Percentiles rank a stretch among this genome's conserved stretches.
Conservation (phyloP, 495 filamentous ascomycete species). For the Lophiostoma macrostomum region DNA sequence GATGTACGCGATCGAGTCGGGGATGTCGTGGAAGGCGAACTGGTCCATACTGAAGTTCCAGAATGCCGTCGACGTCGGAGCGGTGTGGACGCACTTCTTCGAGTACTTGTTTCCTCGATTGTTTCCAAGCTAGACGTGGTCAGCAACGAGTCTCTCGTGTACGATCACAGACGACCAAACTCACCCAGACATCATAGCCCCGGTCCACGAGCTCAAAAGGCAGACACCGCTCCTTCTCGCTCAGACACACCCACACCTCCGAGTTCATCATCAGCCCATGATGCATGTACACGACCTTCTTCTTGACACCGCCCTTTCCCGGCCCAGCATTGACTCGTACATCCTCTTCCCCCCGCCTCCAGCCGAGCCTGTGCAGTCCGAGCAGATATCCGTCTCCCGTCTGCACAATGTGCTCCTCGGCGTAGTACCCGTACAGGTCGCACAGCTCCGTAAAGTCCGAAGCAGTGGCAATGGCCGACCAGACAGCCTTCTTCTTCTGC, state of each 20-base stretch:
- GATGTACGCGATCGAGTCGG: conserved; percentile 88
- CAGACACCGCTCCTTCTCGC: conserved; percentile 78
- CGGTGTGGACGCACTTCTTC: conserved; percentile 76
- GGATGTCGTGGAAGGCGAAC: conserved; percentile 97
- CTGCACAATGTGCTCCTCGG: conserved; percentile 94
- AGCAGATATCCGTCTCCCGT: conserved; percentile 92
- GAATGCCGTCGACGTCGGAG: conserved; percentile 73
- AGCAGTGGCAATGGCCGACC: conserved; percentile 56
- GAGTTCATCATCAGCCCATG: conserved; percentile 98
- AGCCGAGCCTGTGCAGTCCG: conserved; percentile 82
- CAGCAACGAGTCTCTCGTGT: neutral
- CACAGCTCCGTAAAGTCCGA: conserved; percentile 92
- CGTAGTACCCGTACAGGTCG: conserved; percentile 79
- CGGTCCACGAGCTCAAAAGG: conserved; percentile 87
- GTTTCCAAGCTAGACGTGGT: conserved; percentile 67
- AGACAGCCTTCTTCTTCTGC: conserved; percentile 53
- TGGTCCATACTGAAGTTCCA: conserved; percentile 99
- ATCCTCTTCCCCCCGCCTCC: conserved; percentile 74
- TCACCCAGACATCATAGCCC: conserved; percentile 94
- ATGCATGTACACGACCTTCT: conserved; percentile 90
- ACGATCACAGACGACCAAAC: conserved; percentile 31
- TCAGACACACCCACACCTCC: conserved; percentile 94
- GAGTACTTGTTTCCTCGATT: conserved; percentile 98
- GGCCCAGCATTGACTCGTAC: conserved; percentile 66
- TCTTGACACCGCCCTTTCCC: conserved; percentile 58